Base-by-base conservation (phyloP, 345 rosid species). In the Noccaea caerulescens region DNA sequence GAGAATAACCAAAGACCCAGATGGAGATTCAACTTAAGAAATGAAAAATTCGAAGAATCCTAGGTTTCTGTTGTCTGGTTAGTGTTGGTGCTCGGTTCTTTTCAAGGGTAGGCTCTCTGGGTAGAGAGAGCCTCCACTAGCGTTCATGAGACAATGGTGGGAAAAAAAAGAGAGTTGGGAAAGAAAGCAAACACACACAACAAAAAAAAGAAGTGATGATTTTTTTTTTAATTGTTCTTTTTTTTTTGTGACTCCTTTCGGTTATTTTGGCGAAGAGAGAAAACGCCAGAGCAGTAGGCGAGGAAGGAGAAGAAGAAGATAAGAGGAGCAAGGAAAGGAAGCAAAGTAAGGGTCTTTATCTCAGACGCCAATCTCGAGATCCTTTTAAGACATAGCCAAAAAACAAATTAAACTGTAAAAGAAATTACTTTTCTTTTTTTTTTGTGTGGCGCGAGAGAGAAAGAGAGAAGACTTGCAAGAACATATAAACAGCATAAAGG, bases 51-150 rank as follows among this genome's bases (percentile, higher is more conserved):
- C 27, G 62, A 33, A 25, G 53, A 58, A 43, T 58, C 36, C 63
- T 32, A 73, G 77, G 66, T 58, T 69, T 16, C 7, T 41, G 2
- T 65, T 6, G 23, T 5, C 10, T 11, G 47, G 39, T 73, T 66
- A 59, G 11, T 59, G 53, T 14, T 2, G 49, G 39, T 66, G 64
- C 18, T 54, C 32, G 38, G 77, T 60, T 63, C 11, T 57, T 64
- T 69, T 77, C 82, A 78, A 76, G 45, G 73, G 80, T 74, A 69
- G 86, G 69, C 86, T 70, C 82, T 80, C 83, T 51, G 77, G 45
- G 59, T 67, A 63, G 70, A 72, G 84, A 81, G 84, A 81, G 84
- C 84, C 84, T 74, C 81, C 79, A 77, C 79, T 81, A 38, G 39
- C 60, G 59, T 74, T 77, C 84, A 81, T 81, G 79, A 81, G 84